Base-by-base conservation (phyloP, 352 stramenopile genomes). In the Globisporangium rhizosaccharum region DNA sequence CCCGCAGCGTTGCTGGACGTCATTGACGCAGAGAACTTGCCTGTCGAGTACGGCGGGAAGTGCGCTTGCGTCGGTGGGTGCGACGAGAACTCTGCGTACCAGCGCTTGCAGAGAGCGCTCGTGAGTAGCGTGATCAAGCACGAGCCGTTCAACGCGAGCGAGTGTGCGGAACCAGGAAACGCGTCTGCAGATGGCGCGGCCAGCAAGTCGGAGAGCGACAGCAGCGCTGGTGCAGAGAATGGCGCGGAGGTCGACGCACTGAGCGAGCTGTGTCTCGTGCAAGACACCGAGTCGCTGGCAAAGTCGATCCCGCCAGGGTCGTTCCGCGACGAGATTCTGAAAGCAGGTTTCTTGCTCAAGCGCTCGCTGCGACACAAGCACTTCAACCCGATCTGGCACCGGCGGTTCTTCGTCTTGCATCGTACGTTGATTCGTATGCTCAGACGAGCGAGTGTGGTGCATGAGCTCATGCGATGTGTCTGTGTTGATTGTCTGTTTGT, bases 341-440 rank as follows among this genome's bases (percentile, higher is more conserved):
- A 79, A 53, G 76, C 76, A 3, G 78, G 86, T 1, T 94, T 86
- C 53, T 53, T 93, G 59, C 81, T 96, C 53, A 92, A 95, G 73
- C 76, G 86, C n/a, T 92, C 88, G 45, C 73, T 94, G 37, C 83
- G 85, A 2, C 82, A 93, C 73, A 94, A 93, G 72, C 79, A 90
- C 59, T 91, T 87, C 71, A 87, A 83, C 45, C 82, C 82, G 48
- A 91, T 91, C 51, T 91, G 82, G 79, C 75, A 88, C 51, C 75
- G 79, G 0, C 75, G 81, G 33, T 79, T 87, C 50, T 91, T 91
- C 66, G 78, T 91, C 50, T 65, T 91, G 23, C 79, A 91, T 53
- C 68, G 72, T 81, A 70, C 42, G 54, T 64, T 7, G 25, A 2
- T 17, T 39, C 7, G 33, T 45, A 17, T 33, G 26, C 18, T n/a